A percentile compares a stretch with the other conserved stretches of the same genome.
Conservation (phyloP, 768 basidiomycete genomes). For the Sporobolomyces pararoseus region DNA sequence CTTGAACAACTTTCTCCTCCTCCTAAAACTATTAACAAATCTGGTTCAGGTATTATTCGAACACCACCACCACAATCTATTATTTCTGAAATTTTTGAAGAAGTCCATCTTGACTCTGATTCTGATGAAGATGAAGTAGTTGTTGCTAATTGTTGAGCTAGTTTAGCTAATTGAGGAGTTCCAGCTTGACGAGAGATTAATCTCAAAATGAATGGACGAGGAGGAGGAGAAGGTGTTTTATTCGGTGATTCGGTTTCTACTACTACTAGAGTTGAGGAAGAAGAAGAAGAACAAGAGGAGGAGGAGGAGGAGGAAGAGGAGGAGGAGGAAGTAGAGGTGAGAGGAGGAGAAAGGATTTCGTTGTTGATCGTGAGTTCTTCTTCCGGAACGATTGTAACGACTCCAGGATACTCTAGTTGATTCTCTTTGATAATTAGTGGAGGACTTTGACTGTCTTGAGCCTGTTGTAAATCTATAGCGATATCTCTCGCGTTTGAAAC, state of each 20-base stretch:
- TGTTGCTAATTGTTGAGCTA: not conserved
- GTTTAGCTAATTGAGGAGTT: slow-evolving; percentile 6
- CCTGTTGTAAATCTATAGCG: too few relatives aligned
- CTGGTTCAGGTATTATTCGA: slow-evolving; percentile 41
- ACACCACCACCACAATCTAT: too few relatives aligned
- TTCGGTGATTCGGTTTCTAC: not conserved
- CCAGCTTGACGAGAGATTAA: slow-evolving; percentile 28
- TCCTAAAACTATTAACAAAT: slow-evolving; percentile 42
- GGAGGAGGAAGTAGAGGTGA: too few relatives aligned
- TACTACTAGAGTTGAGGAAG: slow-evolving; percentile 21
- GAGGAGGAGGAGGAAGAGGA: not conserved
- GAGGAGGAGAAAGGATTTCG: too few relatives aligned
- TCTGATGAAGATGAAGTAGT: rapidly evolving
- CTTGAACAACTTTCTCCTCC: too few relatives aligned
- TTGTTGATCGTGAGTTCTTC: too few relatives aligned
- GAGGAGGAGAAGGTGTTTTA: not conserved
- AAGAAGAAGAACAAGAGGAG: not conserved
- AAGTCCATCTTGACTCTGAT: not conserved
- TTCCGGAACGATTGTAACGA: too few relatives aligned
- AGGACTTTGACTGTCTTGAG: too few relatives aligned
- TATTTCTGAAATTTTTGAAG: not conserved
- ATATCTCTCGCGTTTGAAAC: too few relatives aligned
- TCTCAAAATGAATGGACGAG: not conserved
- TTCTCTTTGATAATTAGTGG: too few relatives aligned
- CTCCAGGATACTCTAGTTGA: too few relatives aligned